Percentiles rank a stretch among this genome's conserved stretches.
These are phyloP conservation scores for Salvia miltiorrhiza DNA, from an alignment of 257 asterid genomes.

Conservation along the genomic window DNA sequence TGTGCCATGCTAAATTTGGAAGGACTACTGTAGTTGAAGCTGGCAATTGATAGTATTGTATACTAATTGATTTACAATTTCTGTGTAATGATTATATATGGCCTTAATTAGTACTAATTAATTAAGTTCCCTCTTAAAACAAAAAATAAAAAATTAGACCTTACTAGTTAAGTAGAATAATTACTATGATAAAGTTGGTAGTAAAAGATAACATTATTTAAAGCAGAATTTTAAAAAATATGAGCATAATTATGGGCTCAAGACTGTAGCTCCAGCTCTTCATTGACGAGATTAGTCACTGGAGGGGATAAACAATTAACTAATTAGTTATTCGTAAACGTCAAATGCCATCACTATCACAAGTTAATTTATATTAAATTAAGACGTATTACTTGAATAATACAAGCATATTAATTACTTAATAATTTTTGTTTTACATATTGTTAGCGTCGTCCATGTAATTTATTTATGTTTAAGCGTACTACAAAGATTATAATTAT, in stretches of 20 bases:
- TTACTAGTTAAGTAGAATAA: background rate
- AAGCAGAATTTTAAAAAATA: background rate
- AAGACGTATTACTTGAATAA: conserved; percentile 2
- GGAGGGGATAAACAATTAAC: background rate
- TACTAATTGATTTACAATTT: background rate
- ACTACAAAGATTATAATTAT: background rate
- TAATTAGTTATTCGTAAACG: background rate
- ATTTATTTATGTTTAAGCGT: conserved; percentile 1
- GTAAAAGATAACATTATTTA: conserved; percentile 13
- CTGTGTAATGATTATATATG: background rate
- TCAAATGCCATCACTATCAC: conserved; percentile 13
- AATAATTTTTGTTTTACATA: background rate
- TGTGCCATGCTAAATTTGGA: background rate
- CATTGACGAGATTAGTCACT: conserved; percentile 10
- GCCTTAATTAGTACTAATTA: too few species aligned
- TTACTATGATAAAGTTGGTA: background rate
- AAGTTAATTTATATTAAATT: background rate
- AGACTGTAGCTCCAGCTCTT: conserved; percentile 19
- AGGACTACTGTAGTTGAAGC: background rate
- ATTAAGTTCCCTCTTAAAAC: too few species aligned
- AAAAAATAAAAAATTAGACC: too few species aligned
- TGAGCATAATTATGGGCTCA: conserved; percentile 4
- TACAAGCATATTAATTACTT: background rate
- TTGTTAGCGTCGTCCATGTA: background rate
- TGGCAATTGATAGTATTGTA: background rate